Evolutionary conservation across 176 grass and related monocot species (phyloP), one percentile per base, ranked within the genome.

Genomic region (Aegilops bicornis): DNA sequence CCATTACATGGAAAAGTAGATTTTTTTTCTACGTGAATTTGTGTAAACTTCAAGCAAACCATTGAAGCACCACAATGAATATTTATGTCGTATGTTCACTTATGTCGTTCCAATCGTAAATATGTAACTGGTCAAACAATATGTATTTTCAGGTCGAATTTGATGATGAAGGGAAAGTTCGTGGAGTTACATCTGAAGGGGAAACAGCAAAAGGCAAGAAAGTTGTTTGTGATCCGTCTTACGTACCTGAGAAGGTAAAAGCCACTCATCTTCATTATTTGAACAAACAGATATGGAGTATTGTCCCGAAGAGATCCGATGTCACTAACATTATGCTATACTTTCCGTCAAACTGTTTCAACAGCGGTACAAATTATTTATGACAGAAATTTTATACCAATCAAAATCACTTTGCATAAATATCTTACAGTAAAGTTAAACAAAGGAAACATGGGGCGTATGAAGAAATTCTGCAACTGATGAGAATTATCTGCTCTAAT

Each of bases 171-270:
- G 94, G 94, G 64, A 93, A 87, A 88, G 91, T 85, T 54, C 92
- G 87, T 86, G 91, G 94, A 82, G 94, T 96, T 72, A 96, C 87
- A 20, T 96, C 91, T 36, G 94, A 96, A 90, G 94, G 91, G 8
- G 89, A 96, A 64, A 96, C 94, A 71, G 94, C 94, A 43, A 93
- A 84, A 84, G 92, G 94, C 83, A 96, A 96, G 47, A 93, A 96
- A 36, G 89, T 96, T 83, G 94, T 96, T 8, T 96, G 94, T 84
- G 94, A 96, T 56, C 94, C 94, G 16, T 93, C 94, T 9, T 96
- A 96, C 79, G 47, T 96, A 69, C 82, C 94, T 23, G 65, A 90
- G 24, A 96, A 93, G 94, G 94, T 96, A 85, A 84, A 66, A 39
- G 4, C 37, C 63, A 72, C 83, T 1, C 37, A 48, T 74, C 84